phyloP scores from a whole-genome alignment of 495 filamentous ascomycete genomes.

The Aspergillus egyptiacus region DNA sequence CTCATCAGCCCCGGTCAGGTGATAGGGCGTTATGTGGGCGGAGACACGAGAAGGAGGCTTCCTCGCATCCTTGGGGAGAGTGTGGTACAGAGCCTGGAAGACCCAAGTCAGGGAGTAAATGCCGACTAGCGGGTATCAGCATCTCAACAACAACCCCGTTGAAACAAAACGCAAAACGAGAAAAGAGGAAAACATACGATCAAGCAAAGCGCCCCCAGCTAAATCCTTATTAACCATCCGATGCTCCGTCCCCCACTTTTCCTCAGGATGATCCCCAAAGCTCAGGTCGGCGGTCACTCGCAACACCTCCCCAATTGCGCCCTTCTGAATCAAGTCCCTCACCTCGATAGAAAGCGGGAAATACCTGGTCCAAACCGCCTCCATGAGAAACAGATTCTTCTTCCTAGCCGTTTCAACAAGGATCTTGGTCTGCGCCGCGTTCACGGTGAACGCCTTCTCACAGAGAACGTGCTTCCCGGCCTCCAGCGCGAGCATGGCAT shows the following conservation, averaged over 20 bases:
- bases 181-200: conserved; percentile 42
- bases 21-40: conserved; percentile 68
- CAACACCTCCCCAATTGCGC: conserved; percentile 69
- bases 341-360: conserved; percentile 79
- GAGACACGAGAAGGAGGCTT: conserved; percentile 51
- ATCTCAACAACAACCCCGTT: not conserved
- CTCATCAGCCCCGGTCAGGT: conserved; percentile 75
- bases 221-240: conserved; percentile 86
- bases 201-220: conserved; percentile 77
- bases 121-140: conserved; percentile 50
- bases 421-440: conserved; percentile 70
- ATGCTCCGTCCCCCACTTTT: conserved; percentile 50
- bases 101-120: conserved; percentile 91
- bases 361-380: conserved; percentile 92
- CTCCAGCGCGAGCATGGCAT: conserved; percentile 72
- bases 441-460: conserved; percentile 92
- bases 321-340: conserved; percentile 59
- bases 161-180: not conserved
- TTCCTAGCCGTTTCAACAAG: conserved; percentile 65
- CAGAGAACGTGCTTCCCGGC: conserved; percentile 87
- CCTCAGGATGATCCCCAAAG: conserved; percentile 46
- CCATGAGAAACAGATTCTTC: conserved; percentile 92
- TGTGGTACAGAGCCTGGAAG: conserved; percentile 85
- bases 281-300: conserved; percentile 69
- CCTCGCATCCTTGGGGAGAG: conserved; percentile 52